These are phyloP conservation scores for Pichia thaimueangensis DNA, from an alignment of 805 yeast genomes.

Conservation along the genomic window DNA sequence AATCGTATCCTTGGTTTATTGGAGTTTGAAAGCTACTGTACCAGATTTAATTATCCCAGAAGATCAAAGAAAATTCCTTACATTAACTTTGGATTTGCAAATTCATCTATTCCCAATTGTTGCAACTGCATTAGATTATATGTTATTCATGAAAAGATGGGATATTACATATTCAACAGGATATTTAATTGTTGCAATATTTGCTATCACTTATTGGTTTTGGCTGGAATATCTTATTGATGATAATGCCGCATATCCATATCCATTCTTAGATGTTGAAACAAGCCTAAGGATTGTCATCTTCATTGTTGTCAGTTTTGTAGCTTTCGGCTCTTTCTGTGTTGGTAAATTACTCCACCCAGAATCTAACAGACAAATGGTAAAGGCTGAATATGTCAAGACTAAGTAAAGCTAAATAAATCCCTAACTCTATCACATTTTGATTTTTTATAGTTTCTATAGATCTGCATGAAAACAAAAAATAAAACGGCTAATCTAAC, in stretches of 20 bases:
- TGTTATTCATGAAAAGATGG: constrained; percentile 45
- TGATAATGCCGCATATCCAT: constrained; percentile 47
- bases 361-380: constrained; percentile 8
- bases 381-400: constrained; percentile 8
- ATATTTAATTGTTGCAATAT: constrained; percentile 30
- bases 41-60: constrained; percentile 40
- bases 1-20: constrained; percentile 58
- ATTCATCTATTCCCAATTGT: constrained; percentile 56
- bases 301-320: constrained; percentile 38
- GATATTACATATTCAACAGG: constrained; percentile 32
- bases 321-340: constrained; percentile 30
- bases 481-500: too few species aligned
- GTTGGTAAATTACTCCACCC: constrained; percentile 20
- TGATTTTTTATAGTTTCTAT: too few species aligned
- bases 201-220: constrained; percentile 48
- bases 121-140: constrained; percentile 48
- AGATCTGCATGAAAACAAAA: too few species aligned
- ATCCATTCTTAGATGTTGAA: constrained; percentile 56
- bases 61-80: constrained; percentile 40
- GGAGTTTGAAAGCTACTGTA: constrained; percentile 58
- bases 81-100: constrained; percentile 46
- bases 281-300: constrained; percentile 39
- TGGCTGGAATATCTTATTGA: constrained; percentile 44
- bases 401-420: not conserved
- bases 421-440: too few species aligned